These are phyloP conservation scores for Hydrangea macrophylla DNA, from an alignment of 148 eudicot genomes.

Conservation along the genomic window DNA sequence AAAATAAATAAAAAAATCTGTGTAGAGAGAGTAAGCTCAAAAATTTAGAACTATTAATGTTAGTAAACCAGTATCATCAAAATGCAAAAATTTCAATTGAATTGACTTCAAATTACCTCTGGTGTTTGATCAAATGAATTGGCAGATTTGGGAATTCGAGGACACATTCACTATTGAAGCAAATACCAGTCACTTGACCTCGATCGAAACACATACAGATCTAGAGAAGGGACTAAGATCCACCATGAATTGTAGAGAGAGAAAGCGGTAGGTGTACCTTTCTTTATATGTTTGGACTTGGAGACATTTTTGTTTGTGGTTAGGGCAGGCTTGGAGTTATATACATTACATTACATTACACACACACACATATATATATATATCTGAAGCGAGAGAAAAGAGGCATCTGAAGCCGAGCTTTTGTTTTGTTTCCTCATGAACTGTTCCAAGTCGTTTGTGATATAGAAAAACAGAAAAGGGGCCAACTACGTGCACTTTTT, in stretches of 20 bases:
- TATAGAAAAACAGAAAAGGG: too few species aligned
- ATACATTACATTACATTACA: not conserved
- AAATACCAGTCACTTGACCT: not conserved
- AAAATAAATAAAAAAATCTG: too few species aligned
- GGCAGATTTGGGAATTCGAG: not conserved
- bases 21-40: too few species aligned
- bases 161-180: not conserved
- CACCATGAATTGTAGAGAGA: not conserved
- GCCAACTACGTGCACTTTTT: not conserved
- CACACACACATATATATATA: not conserved
- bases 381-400: not conserved
- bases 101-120: constrained; percentile 4
- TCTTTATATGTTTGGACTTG: too few species aligned
- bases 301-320: not conserved
- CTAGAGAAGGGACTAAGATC: not conserved
- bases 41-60: too few species aligned
- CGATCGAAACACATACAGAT: not conserved
- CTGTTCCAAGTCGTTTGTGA: not conserved
- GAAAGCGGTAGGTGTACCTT: not conserved
- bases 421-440: not conserved
- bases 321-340: not conserved
- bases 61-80: not conserved
- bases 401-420: constrained; percentile 2
- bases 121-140: not conserved
- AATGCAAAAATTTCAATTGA: not conserved